Base-by-base conservation (phyloP, 345 rosid genomes). In the Gossypium sturtianum region DNA sequence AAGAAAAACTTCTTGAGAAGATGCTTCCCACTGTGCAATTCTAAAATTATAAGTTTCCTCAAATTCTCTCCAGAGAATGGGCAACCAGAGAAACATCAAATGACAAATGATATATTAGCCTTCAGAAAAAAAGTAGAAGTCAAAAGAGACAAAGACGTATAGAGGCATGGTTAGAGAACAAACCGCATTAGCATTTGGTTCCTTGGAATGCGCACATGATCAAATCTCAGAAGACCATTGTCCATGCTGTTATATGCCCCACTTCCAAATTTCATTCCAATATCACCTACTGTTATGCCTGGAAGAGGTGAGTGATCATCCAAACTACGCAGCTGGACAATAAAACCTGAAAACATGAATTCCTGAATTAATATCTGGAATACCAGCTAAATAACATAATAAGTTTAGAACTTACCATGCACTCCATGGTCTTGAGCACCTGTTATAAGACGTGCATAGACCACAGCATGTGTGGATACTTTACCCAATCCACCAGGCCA, bases 401-500 rank as follows among this genome's bases (percentile, higher is more conserved):
- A 13, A 9, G 38, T 38, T 53, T 44, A 7, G 54, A 59, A 71
- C 86, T 81, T 81, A 93, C 99, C 99, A 85, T 96, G 91, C 59
- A 93, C 86, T 79, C 99, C 98, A 69, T 91, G 87, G 74, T 91
- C 93, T 75, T 88, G 78, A 59, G 95, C 95, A 77, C 83, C 85
- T 57, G 83, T 86, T 43, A 91, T 81, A 58, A 96, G 99, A 53
- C 95, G 97, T 22, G 98, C 98, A 80, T 96, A 96, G 74, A 90
- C 91, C 83, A 90, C 82, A 70, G 93, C 97, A 90, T 96, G 99
- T 0, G 99, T 96, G 71, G 97, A 83, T 77, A 66, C 82, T 84
- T 90, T 90, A 72, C 99, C 99, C 83, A 96, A 73, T 56, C 99
- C 99, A 81, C 99, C 99, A 73, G 98, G 99, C 99, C 99, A 96